A percentile compares a stretch with the other conserved stretches of the same genome.
Evolutionary conservation across 2,329 filamentous ascomycete species (phyloP).

Genomic region (Cordyceps pruinosa): DNA sequence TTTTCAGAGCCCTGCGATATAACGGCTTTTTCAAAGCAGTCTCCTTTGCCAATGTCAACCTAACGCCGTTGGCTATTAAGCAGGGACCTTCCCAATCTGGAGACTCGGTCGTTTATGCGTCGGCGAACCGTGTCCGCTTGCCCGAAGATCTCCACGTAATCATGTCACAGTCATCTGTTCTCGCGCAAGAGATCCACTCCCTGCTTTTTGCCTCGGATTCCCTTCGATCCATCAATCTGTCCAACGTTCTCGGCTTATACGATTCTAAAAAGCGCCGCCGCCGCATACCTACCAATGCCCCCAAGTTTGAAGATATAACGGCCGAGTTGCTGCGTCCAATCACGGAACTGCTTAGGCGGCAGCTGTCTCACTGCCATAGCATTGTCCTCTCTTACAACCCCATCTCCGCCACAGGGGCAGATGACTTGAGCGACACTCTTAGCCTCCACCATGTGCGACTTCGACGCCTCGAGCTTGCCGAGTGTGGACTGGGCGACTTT

Average conservation of each 20-base stretch:
- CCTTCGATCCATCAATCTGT: conserved; percentile 47
- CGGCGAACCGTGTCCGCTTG: conserved; percentile 44
- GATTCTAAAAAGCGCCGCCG: conserved; percentile 18
- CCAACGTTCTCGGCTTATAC: conserved; percentile 32
- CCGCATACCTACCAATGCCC: conserved; percentile 18
- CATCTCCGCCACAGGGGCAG: conserved; percentile 39
- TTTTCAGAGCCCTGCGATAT: conserved; percentile 49
- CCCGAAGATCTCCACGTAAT: conserved; percentile 41
- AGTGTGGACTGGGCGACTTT: conserved; percentile 44
- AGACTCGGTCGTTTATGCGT: conserved; percentile 44
- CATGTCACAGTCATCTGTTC: conserved; percentile 41
- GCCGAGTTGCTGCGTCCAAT: conserved; percentile 42
- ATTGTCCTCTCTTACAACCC: conserved; percentile 44
- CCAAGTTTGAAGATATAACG: conserved; percentile 20
- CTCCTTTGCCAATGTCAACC: conserved; percentile 47
- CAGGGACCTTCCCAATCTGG: conserved; percentile 39
- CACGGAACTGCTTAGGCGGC: conserved; percentile 41
- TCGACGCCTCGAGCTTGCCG: conserved; percentile 43
- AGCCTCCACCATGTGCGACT: conserved; percentile 32
- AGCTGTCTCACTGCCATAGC: conserved; percentile 43
- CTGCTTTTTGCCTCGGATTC: conserved; percentile 49
- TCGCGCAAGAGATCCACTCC: conserved; percentile 51
- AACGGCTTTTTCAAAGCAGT: conserved; percentile 54
- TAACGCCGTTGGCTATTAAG: conserved; percentile 32
- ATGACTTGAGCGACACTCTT: conserved; percentile 40